phyloP scores from a whole-genome alignment of 2,329 filamentous ascomycete species.

The Trichoderma semiorbis region DNA sequence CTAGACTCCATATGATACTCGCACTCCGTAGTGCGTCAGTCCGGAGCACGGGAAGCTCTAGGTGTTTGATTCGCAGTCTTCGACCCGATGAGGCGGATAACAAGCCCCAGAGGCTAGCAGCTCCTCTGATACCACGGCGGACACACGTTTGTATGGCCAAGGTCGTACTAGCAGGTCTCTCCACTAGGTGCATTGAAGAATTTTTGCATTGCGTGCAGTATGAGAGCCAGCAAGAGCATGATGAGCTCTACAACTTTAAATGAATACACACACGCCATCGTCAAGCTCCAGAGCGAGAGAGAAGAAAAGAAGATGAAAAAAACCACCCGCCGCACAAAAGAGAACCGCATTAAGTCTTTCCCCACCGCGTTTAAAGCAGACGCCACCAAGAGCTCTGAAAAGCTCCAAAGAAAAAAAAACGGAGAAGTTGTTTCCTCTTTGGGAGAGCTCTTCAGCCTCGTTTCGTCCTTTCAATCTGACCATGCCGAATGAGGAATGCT shows the following conservation, averaged over 20 bases:
- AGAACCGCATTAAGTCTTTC: not conserved
- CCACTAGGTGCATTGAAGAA: not conserved
- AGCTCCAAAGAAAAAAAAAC: not conserved
- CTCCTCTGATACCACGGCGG: not conserved
- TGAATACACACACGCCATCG: not conserved
- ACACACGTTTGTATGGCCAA: not conserved
- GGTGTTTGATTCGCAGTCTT: not conserved
- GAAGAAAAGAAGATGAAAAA: not conserved
- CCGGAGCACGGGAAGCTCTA: not conserved
- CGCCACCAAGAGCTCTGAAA: not conserved
- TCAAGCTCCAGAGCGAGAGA: not conserved
- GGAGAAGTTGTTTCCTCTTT: constrained; percentile 12
- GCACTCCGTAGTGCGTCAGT: not conserved
- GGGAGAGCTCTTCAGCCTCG: constrained; percentile 16
- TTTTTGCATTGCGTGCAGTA: not conserved
- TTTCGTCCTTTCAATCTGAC: not conserved
- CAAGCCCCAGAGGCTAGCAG: not conserved
- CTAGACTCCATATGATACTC: not conserved
- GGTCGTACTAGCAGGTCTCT: not conserved
- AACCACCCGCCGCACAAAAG: not conserved
- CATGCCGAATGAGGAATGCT: not conserved
- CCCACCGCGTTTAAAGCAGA: constrained; percentile 2
- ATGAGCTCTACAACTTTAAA: not conserved
- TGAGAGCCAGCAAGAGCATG: not conserved
- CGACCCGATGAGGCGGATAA: not conserved